These are phyloP conservation scores for Cronartium quercuum DNA, from an alignment of 1,284 basidiomycete genomes.

Conservation along the genomic window DNA sequence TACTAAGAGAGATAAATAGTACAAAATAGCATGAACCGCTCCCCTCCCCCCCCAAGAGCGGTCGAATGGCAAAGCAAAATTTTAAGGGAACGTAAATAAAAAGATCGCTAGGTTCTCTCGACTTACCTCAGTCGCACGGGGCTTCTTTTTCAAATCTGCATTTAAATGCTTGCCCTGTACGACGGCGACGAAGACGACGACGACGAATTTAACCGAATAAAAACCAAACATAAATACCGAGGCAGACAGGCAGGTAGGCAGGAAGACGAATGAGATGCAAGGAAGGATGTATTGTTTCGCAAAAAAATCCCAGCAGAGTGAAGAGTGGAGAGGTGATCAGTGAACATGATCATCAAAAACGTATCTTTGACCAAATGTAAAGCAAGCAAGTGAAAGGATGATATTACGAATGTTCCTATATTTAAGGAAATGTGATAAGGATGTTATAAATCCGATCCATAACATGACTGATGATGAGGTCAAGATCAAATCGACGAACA, in stretches of 20 bases:
- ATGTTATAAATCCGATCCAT: no score
- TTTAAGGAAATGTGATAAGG: neutral
- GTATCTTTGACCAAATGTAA: no score
- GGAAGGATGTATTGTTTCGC: neutral
- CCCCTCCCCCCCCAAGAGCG: no score
- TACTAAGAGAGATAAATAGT: no score
- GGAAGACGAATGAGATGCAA: neutral
- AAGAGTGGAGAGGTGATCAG: neutral
- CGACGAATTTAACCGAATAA: neutral
- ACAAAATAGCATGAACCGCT: no score
- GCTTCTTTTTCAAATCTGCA: conserved; percentile 46
- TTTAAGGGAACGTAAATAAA: no score
- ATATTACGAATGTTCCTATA: no score
- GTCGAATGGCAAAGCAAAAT: no score
- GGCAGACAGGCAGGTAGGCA: neutral
- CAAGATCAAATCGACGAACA: neutral
- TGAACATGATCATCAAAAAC: neutral
- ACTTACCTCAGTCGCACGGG: conserved; percentile 49
- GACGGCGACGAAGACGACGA: no score
- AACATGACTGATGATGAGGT: no score
- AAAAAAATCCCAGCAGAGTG: neutral
- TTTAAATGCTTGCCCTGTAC: conserved; percentile 43
- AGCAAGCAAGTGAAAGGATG: no score
- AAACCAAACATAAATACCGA: neutral
- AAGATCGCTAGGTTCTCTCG: no score